Evolutionary conservation across 345 rosid genomes (phyloP), one percentile per base, ranked within the genome.

Genomic region (Aquilaria sinensis): DNA sequence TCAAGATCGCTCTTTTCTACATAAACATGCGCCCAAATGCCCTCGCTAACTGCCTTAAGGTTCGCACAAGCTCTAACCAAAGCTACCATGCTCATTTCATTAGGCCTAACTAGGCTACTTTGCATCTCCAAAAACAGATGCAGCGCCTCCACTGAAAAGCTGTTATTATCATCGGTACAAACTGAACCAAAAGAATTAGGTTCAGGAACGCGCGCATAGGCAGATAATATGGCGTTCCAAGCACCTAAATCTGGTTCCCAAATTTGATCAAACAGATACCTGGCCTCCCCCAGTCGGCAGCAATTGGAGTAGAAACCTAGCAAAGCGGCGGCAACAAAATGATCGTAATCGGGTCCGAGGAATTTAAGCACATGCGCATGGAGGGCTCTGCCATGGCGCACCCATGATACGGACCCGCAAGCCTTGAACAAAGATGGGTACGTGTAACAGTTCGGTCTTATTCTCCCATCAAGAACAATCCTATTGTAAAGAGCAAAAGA

Each of bases 381-480:
- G 59, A 88, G 85, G 59, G 76, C 74, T 23, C 70, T 67, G 31
- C 89, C 92, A 61, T 71, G 67, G 34, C 54, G 67, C 32, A 78
- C 57, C 83, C 74, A 80, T 9, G 76, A 67, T 29, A 65, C 72
- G 32, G 68, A 74, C 54, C 74, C 77, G 58, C 81, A 80, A 23
- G 85, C 85, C 74, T 83, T 85, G 65, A 85, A 74, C 23, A 85
- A 82, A 74, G 92, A 88, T 32, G 89, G 96, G 64, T 72, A 85
- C 49, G 92, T 85, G 72, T 68, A 81, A 16, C 59, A 55, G 15
- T 85, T 85, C 70, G 89, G 96, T 64, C 45, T 67, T 32, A 71
- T 31, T 3, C n/a, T 45, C 15, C 15, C 23, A 61, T 45, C 30
- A 29, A 45, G 61, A 61, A 72, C 56, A 69, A 83, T 46, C 43